These are phyloP conservation scores for Prunus armeniaca DNA, from an alignment of 306 rosid genomes.

Conservation along the genomic window DNA sequence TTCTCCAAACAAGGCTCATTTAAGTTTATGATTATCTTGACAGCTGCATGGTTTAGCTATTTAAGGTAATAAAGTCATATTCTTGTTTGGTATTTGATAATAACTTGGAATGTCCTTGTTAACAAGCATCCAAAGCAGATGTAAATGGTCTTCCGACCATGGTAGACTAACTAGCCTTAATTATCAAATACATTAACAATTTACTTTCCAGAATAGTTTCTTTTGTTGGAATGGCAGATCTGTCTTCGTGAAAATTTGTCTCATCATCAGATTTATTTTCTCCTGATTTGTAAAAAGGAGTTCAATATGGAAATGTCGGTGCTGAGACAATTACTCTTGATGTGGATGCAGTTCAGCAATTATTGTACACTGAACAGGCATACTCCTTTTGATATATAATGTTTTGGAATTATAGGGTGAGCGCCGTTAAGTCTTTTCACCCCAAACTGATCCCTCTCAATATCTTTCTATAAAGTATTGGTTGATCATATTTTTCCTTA, in stretches of 20 bases:
- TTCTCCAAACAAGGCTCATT: slow-evolving; percentile 2
- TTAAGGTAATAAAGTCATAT: not conserved
- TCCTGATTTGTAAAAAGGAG: no score
- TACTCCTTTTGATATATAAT: no score
- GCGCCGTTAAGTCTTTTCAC: no score
- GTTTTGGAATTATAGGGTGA: no score
- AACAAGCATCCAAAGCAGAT: not conserved
- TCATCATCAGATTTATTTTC: no score
- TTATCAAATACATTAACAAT: no score
- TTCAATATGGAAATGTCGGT: no score
- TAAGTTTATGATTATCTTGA: slow-evolving; percentile 2
- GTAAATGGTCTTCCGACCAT: not conserved
- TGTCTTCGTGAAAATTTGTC: no score
- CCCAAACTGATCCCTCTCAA: not conserved
- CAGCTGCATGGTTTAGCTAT: not conserved
- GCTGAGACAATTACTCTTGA: no score
- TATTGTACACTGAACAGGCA: not conserved
- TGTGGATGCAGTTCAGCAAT: not conserved
- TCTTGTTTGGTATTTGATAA: not conserved
- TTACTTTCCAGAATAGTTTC: no score
- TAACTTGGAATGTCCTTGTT: not conserved
- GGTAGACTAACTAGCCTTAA: not conserved
- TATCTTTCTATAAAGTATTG: not conserved
- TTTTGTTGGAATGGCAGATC: no score
- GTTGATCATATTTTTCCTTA: no score